Evolutionary conservation across 495 filamentous ascomycete species (phyloP).

Genomic region (Penicillium malachiteum): DNA sequence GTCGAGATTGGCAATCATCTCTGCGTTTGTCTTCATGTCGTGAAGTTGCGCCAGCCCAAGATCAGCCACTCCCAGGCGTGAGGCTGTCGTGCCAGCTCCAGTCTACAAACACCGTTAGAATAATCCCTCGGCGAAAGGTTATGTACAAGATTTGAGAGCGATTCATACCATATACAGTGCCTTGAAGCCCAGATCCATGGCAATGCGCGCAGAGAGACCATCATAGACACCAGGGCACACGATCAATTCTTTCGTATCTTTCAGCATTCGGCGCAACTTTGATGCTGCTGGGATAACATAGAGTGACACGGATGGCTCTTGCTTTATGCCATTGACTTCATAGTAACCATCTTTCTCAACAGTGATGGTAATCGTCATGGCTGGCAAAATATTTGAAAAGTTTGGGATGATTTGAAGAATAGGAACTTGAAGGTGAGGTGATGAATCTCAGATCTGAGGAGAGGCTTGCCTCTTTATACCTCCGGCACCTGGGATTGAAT

Average conservation of each 20-base stretch:
- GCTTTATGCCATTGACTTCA: conserved; percentile 32
- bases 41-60: conserved; percentile 62
- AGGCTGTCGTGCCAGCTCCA: conserved; percentile 66
- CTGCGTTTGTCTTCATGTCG: conserved; percentile 65
- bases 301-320: conserved; percentile 33
- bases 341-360: conserved; percentile 41
- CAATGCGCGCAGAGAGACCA: conserved; percentile 65
- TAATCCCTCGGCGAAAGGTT: not conserved
- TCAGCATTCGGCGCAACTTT: conserved; percentile 47
- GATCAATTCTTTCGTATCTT: conserved; percentile 41
- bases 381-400: not conserved
- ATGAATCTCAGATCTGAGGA: not conserved
- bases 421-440: not conserved
- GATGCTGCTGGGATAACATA: conserved; percentile 41
- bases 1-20: conserved; percentile 64
- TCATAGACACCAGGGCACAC: conserved; percentile 69
- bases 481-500: not conserved
- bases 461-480: not conserved
- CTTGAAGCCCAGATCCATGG: conserved; percentile 59
- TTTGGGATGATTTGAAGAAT: not conserved
- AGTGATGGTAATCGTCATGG: conserved; percentile 37
- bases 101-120: conserved; percentile 44
- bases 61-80: conserved; percentile 63
- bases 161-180: conserved; percentile 64
- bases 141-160: not conserved